These are phyloP conservation scores for Seminavis robusta DNA, from an alignment of 108 stramenopile species.

Conservation along the genomic window DNA sequence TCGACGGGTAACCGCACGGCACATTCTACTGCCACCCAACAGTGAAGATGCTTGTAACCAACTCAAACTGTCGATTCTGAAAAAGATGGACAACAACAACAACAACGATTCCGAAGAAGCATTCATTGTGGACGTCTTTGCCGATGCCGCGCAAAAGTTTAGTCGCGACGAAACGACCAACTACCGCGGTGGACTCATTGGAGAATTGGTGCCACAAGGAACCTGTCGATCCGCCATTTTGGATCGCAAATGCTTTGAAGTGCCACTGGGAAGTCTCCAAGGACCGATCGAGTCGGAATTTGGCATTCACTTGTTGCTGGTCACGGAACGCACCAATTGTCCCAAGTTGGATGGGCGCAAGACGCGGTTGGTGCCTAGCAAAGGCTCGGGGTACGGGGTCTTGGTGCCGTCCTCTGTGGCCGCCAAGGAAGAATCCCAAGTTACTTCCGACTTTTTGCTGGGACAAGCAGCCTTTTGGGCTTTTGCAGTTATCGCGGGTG, in stretches of 20 bases:
- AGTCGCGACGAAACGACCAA: constrained; percentile 53
- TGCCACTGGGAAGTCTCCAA: constrained; percentile 32
- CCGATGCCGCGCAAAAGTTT: constrained; percentile 46
- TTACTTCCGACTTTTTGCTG: no score
- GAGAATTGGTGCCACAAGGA: constrained; percentile 53
- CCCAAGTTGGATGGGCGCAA: constrained; percentile 56
- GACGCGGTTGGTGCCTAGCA: constrained; percentile 39
- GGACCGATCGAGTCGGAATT: constrained; percentile 60
- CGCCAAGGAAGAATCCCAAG: no score
- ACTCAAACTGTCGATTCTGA: constrained; percentile 3
- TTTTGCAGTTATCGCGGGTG: no score
- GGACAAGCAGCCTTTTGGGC: no score
- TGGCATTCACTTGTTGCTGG: constrained; percentile 56
- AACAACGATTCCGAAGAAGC: constrained; percentile 10
- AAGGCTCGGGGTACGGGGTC: no score
- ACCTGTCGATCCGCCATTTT: constrained; percentile 44
- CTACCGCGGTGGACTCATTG: constrained; percentile 45
- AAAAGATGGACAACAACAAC: not conserved
- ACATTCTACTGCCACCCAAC: constrained; percentile 51
- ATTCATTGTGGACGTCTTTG: constrained; percentile 60
- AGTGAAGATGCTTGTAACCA: constrained; percentile 30
- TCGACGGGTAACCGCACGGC: constrained; percentile 56
- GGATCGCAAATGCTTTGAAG: constrained; percentile 48
- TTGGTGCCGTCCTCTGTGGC: no score
- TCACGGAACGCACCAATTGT: constrained; percentile 65